Evolutionary conservation across 1,139 yeast species (phyloP).

Genomic region (Hemisphaericaspora subhashii): DNA sequence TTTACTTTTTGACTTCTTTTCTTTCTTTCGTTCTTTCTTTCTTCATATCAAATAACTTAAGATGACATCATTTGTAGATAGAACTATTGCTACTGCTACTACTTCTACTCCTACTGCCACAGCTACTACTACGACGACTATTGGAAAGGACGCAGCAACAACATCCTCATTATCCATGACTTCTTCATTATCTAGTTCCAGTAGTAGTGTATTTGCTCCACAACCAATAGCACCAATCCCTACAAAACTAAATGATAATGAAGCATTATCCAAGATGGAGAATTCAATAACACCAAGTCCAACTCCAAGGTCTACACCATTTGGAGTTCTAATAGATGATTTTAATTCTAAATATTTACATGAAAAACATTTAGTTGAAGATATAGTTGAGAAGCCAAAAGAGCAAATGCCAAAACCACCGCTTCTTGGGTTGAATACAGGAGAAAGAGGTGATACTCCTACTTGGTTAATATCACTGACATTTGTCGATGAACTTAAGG

Average conservation of each 20-base stretch:
- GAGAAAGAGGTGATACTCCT: background rate
- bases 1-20: too few relatives aligned
- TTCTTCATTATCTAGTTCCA: background rate
- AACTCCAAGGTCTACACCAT: conserved; percentile 11
- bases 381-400: background rate
- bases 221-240: conserved; percentile 10
- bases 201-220: conserved; percentile 13
- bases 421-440: too few relatives aligned
- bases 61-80: too few relatives aligned
- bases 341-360: conserved; percentile 1
- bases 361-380: conserved; percentile 1
- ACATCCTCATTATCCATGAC: background rate
- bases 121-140: background rate
- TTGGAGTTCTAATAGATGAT: conserved; percentile 4
- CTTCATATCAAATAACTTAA: too few relatives aligned
- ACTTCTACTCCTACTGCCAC: conserved; percentile 4
- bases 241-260: background rate
- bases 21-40: too few relatives aligned
- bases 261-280: background rate
- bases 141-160: background rate
- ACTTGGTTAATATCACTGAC: background rate
- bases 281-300: conserved; percentile 2
- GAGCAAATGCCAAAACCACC: background rate
- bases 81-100: background rate
- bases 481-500: conserved; percentile 2